Evolutionary conservation across 805 yeast genomes (phyloP), one percentile per base, ranked within the genome.

Genomic region (Metschnikowia continentalis): DNA sequence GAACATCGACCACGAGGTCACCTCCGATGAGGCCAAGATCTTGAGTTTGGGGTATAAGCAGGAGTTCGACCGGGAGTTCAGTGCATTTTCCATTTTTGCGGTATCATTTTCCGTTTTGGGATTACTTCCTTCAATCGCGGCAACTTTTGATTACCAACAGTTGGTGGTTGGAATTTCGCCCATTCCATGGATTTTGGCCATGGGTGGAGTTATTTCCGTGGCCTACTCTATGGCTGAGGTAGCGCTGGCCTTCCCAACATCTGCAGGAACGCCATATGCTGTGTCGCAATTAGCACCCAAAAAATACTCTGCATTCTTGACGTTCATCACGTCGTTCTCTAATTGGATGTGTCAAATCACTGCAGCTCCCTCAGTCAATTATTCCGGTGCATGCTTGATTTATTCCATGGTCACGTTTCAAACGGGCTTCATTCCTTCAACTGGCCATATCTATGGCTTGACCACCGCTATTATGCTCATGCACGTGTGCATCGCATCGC

Each of bases 261-360:
- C 84, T 10, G 80, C 86, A 26, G 89, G 89, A 42, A 75, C 86
- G 7, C 86, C 86, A 45, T 84, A 84, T 58, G 87, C 89, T 52
- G 83, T 83, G 1, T 75, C 81, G 2, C 81, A 81, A 58, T 67
- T 83, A 54, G 78, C 87, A 3, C 87, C 88, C 13, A 78, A 77
- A 20, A 71, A 70, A 56, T 68, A 60, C 64, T 77, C 77, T 15
- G 79, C 86, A 0, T 64, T 80, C 22, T 68, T 80, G 46, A 79
- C 88, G 5, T 83, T 86, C 86, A 61, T 77, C 45, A 80, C 82
- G 7, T 83, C 86, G 51, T 83, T 84, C 80, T 71, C 82, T 26
- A 83, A 83, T 68, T 83, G 83, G 80, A 61, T 83, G 60, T 81
- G 82, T 54, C 86, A 82, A 59, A 77, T 83, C 52, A 83, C 88